Evolutionary conservation across 176 grass and related monocot species (phyloP).

Genomic region (Calamus simplicifolius): DNA sequence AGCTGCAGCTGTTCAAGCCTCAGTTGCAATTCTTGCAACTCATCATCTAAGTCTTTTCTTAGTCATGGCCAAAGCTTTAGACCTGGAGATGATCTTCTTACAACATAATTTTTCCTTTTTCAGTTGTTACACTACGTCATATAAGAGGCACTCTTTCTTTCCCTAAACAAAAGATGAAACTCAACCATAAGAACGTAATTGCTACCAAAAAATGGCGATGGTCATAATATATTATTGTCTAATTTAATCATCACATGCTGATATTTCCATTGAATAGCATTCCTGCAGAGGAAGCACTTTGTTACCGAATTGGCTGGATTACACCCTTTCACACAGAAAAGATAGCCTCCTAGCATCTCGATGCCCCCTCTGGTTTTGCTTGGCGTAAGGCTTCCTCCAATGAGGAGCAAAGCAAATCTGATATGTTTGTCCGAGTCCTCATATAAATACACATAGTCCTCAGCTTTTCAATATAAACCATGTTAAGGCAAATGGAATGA

Average conservation of each 20-base stretch:
- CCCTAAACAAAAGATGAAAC: too few species aligned
- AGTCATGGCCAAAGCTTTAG: neutral
- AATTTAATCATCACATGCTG: neutral
- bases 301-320: slow-evolving; percentile 75
- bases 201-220: too few species aligned
- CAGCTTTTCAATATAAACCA: slow-evolving; percentile 94
- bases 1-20: slow-evolving; percentile 62
- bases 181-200: too few species aligned
- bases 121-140: too few species aligned
- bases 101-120: too few species aligned
- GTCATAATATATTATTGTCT: too few species aligned
- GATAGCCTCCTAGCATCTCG: slow-evolving; percentile 86
- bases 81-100: slow-evolving; percentile 32
- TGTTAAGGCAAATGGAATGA: slow-evolving; percentile 75
- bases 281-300: neutral
- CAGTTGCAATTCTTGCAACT: slow-evolving; percentile 55
- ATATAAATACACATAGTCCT: slow-evolving; percentile 79
- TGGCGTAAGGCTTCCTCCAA: slow-evolving; percentile 56
- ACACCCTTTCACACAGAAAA: slow-evolving; percentile 60
- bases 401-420: slow-evolving; percentile 81
- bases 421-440: slow-evolving; percentile 89
- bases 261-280: neutral
- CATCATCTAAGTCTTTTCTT: slow-evolving; percentile 25
- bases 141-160: too few species aligned
- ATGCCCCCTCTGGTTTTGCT: slow-evolving; percentile 76